Evolutionary conservation across 139 green algal genomes (phyloP).

Genomic region (Diplosphaera chodatii): DNA sequence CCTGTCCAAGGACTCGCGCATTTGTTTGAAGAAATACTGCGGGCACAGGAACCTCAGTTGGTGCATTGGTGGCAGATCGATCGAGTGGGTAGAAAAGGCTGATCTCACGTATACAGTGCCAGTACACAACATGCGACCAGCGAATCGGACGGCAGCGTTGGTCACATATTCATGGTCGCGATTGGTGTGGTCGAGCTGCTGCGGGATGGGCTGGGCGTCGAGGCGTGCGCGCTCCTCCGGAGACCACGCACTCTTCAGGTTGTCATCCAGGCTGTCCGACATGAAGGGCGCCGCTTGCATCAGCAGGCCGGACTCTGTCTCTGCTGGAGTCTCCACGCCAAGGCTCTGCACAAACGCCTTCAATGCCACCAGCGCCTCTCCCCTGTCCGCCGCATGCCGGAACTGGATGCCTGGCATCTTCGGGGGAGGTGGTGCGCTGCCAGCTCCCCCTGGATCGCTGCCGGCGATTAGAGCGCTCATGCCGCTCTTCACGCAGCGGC

Average conservation of each 20-base stretch:
- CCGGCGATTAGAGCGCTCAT: neutral
- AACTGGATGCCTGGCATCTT: neutral
- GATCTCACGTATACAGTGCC: no score
- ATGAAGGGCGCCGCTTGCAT: neutral
- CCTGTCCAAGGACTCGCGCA: neutral
- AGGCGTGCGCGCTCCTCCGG: neutral
- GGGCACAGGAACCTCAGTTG: neutral
- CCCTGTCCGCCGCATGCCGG: neutral
- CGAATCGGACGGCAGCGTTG: no score
- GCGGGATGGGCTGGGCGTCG: neutral
- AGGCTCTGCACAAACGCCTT: neutral
- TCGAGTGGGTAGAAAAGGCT: no score
- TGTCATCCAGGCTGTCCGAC: neutral
- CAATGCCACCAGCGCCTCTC: neutral
- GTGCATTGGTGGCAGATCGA: no score
- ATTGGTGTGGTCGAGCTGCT: neutral
- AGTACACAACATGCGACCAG: no score
- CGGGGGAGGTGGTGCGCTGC: no score
- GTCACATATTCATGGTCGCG: neutral
- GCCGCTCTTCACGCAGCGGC: no score
- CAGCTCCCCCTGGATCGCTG: neutral
- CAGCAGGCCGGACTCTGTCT: neutral
- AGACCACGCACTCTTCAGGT: neutral
- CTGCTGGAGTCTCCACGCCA: neutral
- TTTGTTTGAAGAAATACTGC: neutral